Base-by-base conservation (phyloP, 75 land plant species). In the Isoetes taiwanensis region DNA sequence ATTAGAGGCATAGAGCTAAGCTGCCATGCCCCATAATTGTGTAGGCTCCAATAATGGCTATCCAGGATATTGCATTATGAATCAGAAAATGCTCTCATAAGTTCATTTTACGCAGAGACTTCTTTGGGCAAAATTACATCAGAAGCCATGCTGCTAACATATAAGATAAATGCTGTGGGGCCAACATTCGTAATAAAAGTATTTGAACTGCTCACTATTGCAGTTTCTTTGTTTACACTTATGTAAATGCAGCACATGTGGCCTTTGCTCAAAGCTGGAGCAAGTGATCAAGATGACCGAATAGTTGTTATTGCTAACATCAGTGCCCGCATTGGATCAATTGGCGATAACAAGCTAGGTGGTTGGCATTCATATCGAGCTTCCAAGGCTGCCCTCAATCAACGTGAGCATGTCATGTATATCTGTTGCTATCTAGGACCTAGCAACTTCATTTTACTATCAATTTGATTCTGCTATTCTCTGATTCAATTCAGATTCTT, bases 321-420 rank as follows among this genome's bases (percentile, higher is more conserved):
- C 52, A 93, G 90, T 77, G 98, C 98, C 19, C 74, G 96, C 30
- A 85, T 87, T 21, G 90, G 98, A 23, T 93, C 98, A 9, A 84
- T 93, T 61, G 85, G 91, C 24, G 95, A 93, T 34, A 93, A 93
- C 61, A 71, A 64, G 30, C 62, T 88, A 32, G 98, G 98, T 20
- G 95, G 98, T 33, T 93, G 98, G 98, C 78, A 87, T 59, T 81
- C 98, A 10, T 93, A 87, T 54, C 73, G 98, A 53, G 57, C 90
- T 56, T 93, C 98, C n/a, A 93, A 93, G 61, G 14, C 90, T 59
- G 95, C 90, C 10, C 95, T 93, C 24, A 93, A 93, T 77, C 96
- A 87, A 64, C 64, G 96, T 93, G 76, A 56, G 64, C 30, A 9
- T 4, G 8, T 24, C 4, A 34, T n/a, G 4, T 19, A 29, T 20